A percentile compares a stretch with the other conserved stretches of the same genome.
These are phyloP conservation scores for Diaporthe batatas DNA, from an alignment of 2,329 filamentous ascomycete species.

Conservation along the genomic window DNA sequence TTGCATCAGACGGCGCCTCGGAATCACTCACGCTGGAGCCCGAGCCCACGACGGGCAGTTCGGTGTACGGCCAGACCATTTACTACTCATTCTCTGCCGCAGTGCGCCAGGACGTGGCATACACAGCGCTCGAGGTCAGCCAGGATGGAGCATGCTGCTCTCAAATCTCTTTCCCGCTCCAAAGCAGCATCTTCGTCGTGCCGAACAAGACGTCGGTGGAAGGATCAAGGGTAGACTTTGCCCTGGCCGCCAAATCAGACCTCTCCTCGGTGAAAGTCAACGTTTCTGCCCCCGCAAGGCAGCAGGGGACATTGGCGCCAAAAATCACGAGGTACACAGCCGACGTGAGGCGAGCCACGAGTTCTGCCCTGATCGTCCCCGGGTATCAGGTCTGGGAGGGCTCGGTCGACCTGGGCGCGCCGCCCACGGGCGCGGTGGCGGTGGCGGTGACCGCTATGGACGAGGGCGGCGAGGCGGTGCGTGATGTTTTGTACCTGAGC, in stretches of 20 bases:
- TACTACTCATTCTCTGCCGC: slow-evolving; percentile 2
- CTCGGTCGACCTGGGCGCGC: background rate
- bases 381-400: background rate
- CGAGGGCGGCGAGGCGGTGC: background rate
- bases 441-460: background rate
- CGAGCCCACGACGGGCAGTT: background rate
- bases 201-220: background rate
- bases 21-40: background rate
- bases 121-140: background rate
- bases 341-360: too few species aligned
- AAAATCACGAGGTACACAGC: background rate
- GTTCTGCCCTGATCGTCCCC: background rate
- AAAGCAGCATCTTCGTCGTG: background rate
- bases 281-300: background rate
- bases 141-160: background rate
- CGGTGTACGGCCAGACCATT: background rate
- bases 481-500: slow-evolving; percentile 10
- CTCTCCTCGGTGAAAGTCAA: too few species aligned
- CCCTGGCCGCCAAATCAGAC: background rate
- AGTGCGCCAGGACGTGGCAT: background rate
- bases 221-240: background rate
- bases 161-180: background rate
- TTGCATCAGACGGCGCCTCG: too few species aligned
- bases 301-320: slow-evolving; percentile 3
- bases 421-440: background rate